phyloP scores from a whole-genome alignment of 2,329 filamentous ascomycete genomes.

The Neonectria ditissima region DNA sequence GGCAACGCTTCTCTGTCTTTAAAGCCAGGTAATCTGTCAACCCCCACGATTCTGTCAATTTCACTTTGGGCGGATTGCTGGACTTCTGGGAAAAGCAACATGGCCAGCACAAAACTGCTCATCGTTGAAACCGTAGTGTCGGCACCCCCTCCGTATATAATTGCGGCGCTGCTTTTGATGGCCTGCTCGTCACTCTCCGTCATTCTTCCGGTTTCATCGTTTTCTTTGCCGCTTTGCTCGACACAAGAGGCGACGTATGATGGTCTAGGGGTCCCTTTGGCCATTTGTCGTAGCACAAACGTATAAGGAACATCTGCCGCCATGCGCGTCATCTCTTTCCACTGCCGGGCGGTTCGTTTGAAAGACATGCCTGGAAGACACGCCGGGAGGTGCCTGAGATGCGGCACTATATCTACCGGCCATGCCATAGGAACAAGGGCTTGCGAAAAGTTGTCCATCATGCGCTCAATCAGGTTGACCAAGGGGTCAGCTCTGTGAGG shows the following conservation, averaged over 20 bases:
- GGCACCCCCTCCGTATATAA: constrained; percentile 46
- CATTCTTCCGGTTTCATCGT: constrained; percentile 7
- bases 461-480: constrained; percentile 45
- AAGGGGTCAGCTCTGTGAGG: constrained; percentile 46
- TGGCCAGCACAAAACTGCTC: constrained; percentile 42
- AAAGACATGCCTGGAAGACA: constrained; percentile 48
- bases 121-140: constrained; percentile 46
- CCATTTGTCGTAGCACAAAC: constrained; percentile 47
- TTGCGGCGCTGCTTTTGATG: constrained; percentile 42
- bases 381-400: constrained; percentile 46
- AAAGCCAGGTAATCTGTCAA: constrained; percentile 43
- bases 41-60: constrained; percentile 46
- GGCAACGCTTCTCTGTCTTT: constrained; percentile 45
- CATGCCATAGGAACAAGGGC: constrained; percentile 48
- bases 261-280: constrained; percentile 18
- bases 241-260: constrained; percentile 47
- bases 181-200: constrained; percentile 38
- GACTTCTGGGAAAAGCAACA: constrained; percentile 40
- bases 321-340: constrained; percentile 35
- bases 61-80: constrained; percentile 45
- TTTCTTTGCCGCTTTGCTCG: constrained; percentile 25
- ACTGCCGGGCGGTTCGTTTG: constrained; percentile 45
- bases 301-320: constrained; percentile 45
- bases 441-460: constrained; percentile 45
- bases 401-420: constrained; percentile 50